A percentile compares a stretch with the other conserved stretches of the same genome.
phyloP scores from a whole-genome alignment of 2,329 filamentous ascomycete species.

The Xylogone sp. region DNA sequence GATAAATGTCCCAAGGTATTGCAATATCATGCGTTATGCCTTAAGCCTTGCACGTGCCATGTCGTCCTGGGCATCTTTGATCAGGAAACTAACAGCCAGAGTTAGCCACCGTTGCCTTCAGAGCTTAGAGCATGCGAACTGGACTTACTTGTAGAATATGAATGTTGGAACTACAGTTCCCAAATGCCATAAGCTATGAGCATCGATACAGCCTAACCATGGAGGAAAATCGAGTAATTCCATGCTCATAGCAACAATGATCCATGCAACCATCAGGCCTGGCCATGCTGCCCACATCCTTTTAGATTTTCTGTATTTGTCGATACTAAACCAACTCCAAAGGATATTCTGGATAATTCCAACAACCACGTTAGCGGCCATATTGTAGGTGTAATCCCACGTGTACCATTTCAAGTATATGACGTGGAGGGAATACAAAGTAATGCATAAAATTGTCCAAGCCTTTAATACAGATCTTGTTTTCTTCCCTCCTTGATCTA shows the following conservation, averaged over 20 bases:
- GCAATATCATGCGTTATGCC: constrained; percentile 38
- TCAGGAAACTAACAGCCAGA: constrained; percentile 62
- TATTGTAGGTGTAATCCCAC: constrained; percentile 98
- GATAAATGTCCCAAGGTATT: not conserved
- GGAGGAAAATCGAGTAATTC: constrained; percentile 94
- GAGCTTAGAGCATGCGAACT: constrained; percentile 6
- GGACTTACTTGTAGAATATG: constrained; percentile 89
- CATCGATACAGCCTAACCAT: constrained; percentile 76
- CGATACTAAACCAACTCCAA: constrained; percentile 82
- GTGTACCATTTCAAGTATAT: constrained; percentile 78
- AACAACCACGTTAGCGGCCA: constrained; percentile 85
- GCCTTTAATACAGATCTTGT: constrained; percentile 50
- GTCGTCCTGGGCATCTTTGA: constrained; percentile 83
- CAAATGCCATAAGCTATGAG: constrained; percentile 93
- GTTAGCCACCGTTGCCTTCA: constrained; percentile 7
- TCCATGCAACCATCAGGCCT: constrained; percentile 85
- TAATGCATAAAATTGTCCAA: constrained; percentile 72
- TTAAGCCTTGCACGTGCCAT: constrained; percentile 71
- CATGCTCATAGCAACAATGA: constrained; percentile 90
- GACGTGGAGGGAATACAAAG: constrained; percentile 73
- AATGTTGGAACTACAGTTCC: constrained; percentile 85
- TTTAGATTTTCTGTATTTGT: constrained; percentile 66
- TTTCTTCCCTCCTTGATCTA: constrained; percentile 55
- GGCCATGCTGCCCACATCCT: constrained; percentile 85
- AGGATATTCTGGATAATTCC: constrained; percentile 77